phyloP scores from a whole-genome alignment of 768 basidiomycete genomes.

The Phallus indusiatus region DNA sequence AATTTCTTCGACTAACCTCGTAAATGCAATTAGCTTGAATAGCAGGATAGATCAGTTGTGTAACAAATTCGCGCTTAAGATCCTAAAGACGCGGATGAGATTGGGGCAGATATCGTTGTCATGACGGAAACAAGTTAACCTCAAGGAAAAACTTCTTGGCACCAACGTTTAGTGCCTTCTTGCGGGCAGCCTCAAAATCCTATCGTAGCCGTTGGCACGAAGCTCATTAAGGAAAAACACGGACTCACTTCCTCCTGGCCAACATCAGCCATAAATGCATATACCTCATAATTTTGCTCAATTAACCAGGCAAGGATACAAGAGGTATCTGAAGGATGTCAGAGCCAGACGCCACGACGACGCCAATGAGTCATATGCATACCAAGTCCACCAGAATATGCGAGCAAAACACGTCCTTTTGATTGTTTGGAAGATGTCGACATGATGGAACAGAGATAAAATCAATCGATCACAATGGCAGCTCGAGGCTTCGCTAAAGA shows the following conservation, averaged over 20 bases:
- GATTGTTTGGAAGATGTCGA: constrained; percentile 2
- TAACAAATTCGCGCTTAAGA: constrained; percentile 88
- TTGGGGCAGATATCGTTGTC: not conserved
- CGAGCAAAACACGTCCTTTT: constrained; percentile 87
- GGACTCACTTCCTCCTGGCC: constrained; percentile 73
- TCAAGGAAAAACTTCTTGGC: constrained; percentile 95
- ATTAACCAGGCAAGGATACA: constrained; percentile 99
- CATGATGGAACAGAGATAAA: not conserved
- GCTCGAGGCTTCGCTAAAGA: not conserved
- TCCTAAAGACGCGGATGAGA: constrained; percentile 41
- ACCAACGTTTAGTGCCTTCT: constrained; percentile 83
- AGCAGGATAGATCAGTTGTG: constrained; percentile 94
- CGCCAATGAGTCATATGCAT: constrained; percentile 21
- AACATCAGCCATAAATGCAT: constrained; percentile 95
- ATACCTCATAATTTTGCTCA: constrained; percentile 95
- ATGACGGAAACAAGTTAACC: constrained; percentile 30
- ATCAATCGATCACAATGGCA: not conserved
- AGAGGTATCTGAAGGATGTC: constrained; percentile 69
- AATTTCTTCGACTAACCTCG: constrained; percentile 46
- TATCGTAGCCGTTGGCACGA: constrained; percentile 20
- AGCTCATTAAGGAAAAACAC: constrained; percentile 8
- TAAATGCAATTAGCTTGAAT: constrained; percentile 99
- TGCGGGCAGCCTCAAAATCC: constrained; percentile 89
- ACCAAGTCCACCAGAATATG: constrained; percentile 98
- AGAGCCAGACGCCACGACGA: not conserved